Percentiles rank a stretch among this genome's conserved stretches.
phyloP scores from a whole-genome alignment of 2,329 filamentous ascomycete genomes.

The Xenosphaeropsis pyriputrescens region DNA sequence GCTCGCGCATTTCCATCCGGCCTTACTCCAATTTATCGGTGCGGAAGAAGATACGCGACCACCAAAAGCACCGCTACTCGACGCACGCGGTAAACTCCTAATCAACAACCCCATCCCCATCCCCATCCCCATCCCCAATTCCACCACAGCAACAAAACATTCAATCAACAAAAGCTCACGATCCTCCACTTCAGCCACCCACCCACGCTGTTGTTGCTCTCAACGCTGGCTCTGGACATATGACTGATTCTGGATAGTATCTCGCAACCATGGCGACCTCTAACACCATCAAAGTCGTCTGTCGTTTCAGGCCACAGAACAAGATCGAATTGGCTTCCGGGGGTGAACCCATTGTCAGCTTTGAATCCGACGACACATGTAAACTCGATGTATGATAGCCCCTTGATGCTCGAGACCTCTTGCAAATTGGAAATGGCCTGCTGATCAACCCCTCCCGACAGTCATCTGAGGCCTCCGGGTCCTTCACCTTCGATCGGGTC shows the following conservation, averaged over 20 bases:
- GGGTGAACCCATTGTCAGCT: constrained; percentile 81
- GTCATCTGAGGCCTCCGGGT: constrained; percentile 69
- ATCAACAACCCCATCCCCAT: no score
- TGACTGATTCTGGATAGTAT: constrained; percentile 14
- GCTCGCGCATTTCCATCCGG: no score
- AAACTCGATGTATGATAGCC: constrained; percentile 54
- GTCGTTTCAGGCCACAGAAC: constrained; percentile 95
- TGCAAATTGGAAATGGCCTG: neutral
- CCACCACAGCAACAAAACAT: no score
- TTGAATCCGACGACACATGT: constrained; percentile 82
- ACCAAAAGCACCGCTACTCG: no score
- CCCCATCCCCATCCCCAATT: no score
- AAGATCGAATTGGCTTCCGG: constrained; percentile 80
- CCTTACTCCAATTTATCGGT: no score
- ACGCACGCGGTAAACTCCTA: no score
- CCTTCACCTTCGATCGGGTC: constrained; percentile 94
- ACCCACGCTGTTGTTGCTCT: no score
- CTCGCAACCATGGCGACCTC: constrained; percentile 23
- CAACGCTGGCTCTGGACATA: constrained; percentile 9
- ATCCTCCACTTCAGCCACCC: no score
- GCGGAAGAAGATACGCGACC: no score
- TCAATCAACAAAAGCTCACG: no score
- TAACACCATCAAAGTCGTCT: constrained; percentile 76
- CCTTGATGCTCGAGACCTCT: neutral
- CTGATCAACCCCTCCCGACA: constrained; percentile 24